phyloP scores from a whole-genome alignment of 2,329 filamentous ascomycete genomes.

The Elsinoe perseae region DNA sequence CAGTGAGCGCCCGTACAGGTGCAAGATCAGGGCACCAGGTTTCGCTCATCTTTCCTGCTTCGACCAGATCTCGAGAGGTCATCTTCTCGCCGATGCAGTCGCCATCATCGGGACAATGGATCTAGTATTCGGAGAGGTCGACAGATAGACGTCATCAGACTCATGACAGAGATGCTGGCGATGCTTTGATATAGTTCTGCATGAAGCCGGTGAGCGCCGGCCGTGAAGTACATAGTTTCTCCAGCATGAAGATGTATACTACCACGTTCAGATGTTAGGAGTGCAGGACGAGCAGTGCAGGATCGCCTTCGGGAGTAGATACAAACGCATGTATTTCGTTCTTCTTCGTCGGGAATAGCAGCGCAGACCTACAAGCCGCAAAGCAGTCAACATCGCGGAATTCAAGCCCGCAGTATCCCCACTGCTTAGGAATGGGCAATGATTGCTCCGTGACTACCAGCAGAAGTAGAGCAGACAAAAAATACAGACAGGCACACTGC shows the following conservation, averaged over 20 bases:
- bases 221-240: slow-evolving; percentile 1
- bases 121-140: slow-evolving; percentile 68
- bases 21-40: slow-evolving; percentile 92
- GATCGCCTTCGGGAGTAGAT: too few species aligned
- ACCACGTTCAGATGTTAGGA: too few species aligned
- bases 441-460: too few species aligned
- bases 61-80: slow-evolving; percentile 85
- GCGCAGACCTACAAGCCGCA: too few species aligned
- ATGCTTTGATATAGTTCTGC: neutral
- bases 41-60: slow-evolving; percentile 94
- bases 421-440: too few species aligned
- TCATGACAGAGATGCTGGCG: neutral
- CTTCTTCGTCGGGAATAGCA: too few species aligned
- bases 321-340: too few species aligned
- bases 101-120: slow-evolving; percentile 67
- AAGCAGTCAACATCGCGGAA: too few species aligned
- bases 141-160: slow-evolving; percentile 17
- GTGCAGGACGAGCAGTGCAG: too few species aligned
- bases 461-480: too few species aligned
- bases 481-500: too few species aligned
- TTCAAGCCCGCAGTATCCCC: too few species aligned
- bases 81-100: slow-evolving; percentile 91
- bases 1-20: slow-evolving; percentile 91
- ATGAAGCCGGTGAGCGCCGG: neutral
- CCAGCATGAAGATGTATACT: slow-evolving; percentile 8